These are phyloP conservation scores for Dictyostelium citrinum DNA, from an alignment of 78 protist genomes.

Conservation along the genomic window DNA sequence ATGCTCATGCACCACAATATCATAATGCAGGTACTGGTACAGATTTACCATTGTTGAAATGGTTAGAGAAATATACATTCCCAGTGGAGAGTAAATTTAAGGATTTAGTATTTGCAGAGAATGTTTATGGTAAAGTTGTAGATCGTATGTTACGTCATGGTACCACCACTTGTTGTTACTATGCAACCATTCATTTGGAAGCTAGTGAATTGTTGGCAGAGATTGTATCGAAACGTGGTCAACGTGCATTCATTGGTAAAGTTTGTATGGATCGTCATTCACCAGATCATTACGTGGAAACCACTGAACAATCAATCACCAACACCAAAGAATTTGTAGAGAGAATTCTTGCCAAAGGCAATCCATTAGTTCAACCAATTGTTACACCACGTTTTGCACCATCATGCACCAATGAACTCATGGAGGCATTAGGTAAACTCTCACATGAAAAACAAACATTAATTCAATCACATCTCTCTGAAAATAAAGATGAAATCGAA, in stretches of 20 bases:
- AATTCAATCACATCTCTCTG: slow-evolving; percentile 89
- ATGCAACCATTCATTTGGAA: slow-evolving; percentile 91
- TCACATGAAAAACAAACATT: slow-evolving; percentile 2
- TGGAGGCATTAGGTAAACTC: slow-evolving; percentile 24
- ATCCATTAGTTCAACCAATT: slow-evolving; percentile 69
- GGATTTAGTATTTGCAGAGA: slow-evolving; percentile 79
- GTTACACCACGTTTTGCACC: slow-evolving; percentile 92
- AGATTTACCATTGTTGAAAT: slow-evolving; percentile 88
- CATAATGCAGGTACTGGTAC: slow-evolving; percentile 87
- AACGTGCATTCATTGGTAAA: slow-evolving; percentile 93
- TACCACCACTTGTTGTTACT: slow-evolving; percentile 90
- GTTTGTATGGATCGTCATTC: slow-evolving; percentile 86
- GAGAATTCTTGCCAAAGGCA: neutral
- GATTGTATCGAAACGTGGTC: slow-evolving; percentile 73
- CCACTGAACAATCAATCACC: slow-evolving; percentile 58
- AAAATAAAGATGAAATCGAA: slow-evolving; percentile 77
- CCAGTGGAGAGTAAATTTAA: slow-evolving; percentile 83
- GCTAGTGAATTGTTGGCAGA: slow-evolving; percentile 66
- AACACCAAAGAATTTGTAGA: slow-evolving; percentile 69
- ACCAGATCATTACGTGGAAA: slow-evolving; percentile 91
- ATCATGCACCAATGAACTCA: slow-evolving; percentile 81
- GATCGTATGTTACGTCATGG: slow-evolving; percentile 79
- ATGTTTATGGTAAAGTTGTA: slow-evolving; percentile 79
- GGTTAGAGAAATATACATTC: slow-evolving; percentile 94
- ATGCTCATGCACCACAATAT: slow-evolving; percentile 94